Conservation (phyloP, 2,329 filamentous ascomycete species). For the Fusarium compactum region DNA sequence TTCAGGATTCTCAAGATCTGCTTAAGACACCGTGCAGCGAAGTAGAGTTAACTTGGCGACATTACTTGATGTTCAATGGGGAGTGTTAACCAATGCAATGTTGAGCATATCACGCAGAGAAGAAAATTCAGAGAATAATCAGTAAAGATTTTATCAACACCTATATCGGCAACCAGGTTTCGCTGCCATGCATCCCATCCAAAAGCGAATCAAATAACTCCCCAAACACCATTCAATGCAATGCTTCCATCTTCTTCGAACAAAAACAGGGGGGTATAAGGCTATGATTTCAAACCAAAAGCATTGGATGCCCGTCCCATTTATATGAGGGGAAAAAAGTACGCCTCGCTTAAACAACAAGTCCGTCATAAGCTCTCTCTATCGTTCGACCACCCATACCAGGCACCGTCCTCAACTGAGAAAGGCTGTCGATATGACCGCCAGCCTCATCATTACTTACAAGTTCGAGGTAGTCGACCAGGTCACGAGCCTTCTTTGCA, state of each 20-base stretch:
- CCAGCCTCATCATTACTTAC: conserved; percentile 55
- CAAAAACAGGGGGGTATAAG: conserved; percentile 40
- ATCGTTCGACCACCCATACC: conserved; percentile 69
- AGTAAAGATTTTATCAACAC: conserved; percentile 27
- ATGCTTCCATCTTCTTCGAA: conserved; percentile 35
- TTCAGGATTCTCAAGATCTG: background rate
- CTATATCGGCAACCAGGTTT: conserved; percentile 16
- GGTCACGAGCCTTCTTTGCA: conserved; percentile 74
- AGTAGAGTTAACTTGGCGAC: background rate
- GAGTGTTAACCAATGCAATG: background rate
- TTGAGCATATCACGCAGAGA: background rate
- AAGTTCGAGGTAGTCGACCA: conserved; percentile 67
- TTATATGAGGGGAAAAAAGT: background rate
- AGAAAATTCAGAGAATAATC: background rate
- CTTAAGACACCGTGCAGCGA: background rate
- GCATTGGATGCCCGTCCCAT: conserved; percentile 35
- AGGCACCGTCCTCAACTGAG: conserved; percentile 65
- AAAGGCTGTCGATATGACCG: conserved; percentile 60
- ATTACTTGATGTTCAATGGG: background rate
- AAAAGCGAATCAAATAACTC: conserved; percentile 34
- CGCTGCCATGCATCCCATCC: conserved; percentile 35
- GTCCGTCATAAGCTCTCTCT: conserved; percentile 67
- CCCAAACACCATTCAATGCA: conserved; percentile 39
- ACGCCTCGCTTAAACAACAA: conserved; percentile 47
- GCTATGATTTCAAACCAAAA: conserved; percentile 43